Percentiles rank a stretch among this genome's conserved stretches.
Evolutionary conservation across 495 filamentous ascomycete species (phyloP).

Genomic region (Podospora didyma): DNA sequence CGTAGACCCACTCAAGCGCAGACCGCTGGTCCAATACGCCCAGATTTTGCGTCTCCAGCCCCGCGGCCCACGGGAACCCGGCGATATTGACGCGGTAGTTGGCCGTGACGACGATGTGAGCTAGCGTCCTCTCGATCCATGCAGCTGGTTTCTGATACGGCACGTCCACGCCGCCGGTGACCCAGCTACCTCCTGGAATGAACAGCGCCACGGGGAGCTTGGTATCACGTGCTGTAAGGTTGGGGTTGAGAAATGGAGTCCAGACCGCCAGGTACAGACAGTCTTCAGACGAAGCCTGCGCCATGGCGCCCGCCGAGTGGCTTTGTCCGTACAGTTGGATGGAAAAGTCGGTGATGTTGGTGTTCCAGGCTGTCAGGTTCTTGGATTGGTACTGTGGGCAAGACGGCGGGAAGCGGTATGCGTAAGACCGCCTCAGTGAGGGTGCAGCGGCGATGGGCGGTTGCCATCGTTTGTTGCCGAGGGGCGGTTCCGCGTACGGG

Average conservation of each 20-base stretch:
- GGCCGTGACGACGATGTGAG: constrained; percentile 55
- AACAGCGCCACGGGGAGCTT: constrained; percentile 49
- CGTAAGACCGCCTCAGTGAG: constrained; percentile 26
- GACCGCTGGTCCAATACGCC: constrained; percentile 52
- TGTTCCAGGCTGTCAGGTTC: constrained; percentile 30
- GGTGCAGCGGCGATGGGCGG: constrained; percentile 31
- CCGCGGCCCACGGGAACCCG: constrained; percentile 21
- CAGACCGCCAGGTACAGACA: constrained; percentile 54
- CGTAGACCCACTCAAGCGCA: constrained; percentile 63
- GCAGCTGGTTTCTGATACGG: constrained; percentile 42
- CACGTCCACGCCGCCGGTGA: constrained; percentile 36
- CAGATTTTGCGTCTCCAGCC: constrained; percentile 16
- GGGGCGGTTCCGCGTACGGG: constrained; percentile 40
- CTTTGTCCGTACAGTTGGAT: constrained; percentile 30
- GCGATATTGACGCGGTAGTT: constrained; percentile 50
- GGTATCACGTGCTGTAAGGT: no score
- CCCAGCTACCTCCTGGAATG: constrained; percentile 44
- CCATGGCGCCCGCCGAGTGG: constrained; percentile 27
- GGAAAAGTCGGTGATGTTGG: constrained; percentile 31
- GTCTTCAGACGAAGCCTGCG: constrained; percentile 41
- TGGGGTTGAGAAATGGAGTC: constrained; percentile 29
- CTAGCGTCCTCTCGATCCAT: no score
- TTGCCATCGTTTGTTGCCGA: constrained; percentile 36
- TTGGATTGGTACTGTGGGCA: constrained; percentile 33
- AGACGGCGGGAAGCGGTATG: constrained; percentile 33